phyloP scores from a whole-genome alignment of 768 basidiomycete species.

The Heimioporus sp. region DNA sequence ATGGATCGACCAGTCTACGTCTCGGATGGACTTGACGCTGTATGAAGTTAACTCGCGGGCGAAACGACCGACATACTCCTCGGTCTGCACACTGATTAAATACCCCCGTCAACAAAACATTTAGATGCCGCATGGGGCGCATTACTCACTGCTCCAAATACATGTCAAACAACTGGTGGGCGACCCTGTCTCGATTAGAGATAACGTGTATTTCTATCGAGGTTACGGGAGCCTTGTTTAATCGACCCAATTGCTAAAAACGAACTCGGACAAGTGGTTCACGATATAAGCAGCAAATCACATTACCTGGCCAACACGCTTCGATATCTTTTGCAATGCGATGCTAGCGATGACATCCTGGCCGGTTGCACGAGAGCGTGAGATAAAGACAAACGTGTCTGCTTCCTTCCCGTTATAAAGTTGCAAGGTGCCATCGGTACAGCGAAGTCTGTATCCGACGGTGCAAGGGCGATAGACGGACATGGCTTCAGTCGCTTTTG shows the following conservation, averaged over 20 bases:
- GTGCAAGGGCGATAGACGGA: conserved; percentile 52
- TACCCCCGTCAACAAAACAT: background rate
- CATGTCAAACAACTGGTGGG: conserved; percentile 65
- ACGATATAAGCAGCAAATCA: background rate
- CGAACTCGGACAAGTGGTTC: no score
- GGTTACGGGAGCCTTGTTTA: conserved; percentile 49
- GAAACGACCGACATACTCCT: conserved; percentile 47
- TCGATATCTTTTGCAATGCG: conserved; percentile 60
- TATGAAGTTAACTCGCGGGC: conserved; percentile 42
- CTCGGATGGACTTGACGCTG: conserved; percentile 37
- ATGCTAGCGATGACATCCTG: conserved; percentile 56
- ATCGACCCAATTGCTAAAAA: conserved; percentile 56
- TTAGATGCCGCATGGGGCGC: conserved; percentile 16
- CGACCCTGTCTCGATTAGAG: conserved; percentile 63
- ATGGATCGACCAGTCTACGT: conserved; percentile 40
- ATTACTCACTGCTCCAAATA: conserved; percentile 69
- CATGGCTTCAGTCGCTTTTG: conserved; percentile 44
- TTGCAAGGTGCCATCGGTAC: conserved; percentile 54
- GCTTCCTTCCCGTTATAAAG: conserved; percentile 51
- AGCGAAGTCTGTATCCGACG: conserved; percentile 53
- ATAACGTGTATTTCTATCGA: conserved; percentile 66
- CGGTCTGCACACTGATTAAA: conserved; percentile 42
- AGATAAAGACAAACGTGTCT: conserved; percentile 60
- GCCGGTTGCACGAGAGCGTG: conserved; percentile 42
- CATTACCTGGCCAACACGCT: conserved; percentile 48